A percentile compares a stretch with the other conserved stretches of the same genome.
These are phyloP conservation scores for Maudiozyma barnettii DNA, from an alignment of 805 yeast species.

Conservation along the genomic window DNA sequence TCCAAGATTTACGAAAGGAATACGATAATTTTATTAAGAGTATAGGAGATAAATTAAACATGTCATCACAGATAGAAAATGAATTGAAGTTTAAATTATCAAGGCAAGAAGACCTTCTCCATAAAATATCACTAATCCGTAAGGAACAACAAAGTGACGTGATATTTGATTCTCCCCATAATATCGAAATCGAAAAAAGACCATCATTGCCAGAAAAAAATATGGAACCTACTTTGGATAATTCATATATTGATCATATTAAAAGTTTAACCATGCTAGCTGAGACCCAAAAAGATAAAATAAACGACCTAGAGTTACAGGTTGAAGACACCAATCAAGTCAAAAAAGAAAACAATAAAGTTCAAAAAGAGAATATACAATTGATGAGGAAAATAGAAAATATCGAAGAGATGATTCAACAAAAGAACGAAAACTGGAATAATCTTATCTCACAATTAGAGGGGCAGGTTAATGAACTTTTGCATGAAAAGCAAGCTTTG, in stretches of 20 bases:
- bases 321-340: background rate
- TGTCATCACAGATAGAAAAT: slow-evolving; percentile 13
- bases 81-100: slow-evolving; percentile 15
- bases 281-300: slow-evolving; percentile 6
- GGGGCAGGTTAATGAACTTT: slow-evolving; percentile 7
- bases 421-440: slow-evolving; percentile 21
- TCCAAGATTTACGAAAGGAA: slow-evolving; percentile 23
- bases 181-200: background rate
- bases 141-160: background rate
- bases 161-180: background rate
- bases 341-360: background rate
- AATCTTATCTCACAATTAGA: slow-evolving; percentile 19
- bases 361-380: slow-evolving; percentile 6
- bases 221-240: background rate
- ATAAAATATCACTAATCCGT: background rate
- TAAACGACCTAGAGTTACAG: slow-evolving; percentile 1
- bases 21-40: slow-evolving; percentile 23
- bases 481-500: background rate
- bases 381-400: slow-evolving; percentile 10
- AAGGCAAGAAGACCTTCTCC: slow-evolving; percentile 12
- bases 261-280: slow-evolving; percentile 12
- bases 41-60: slow-evolving; percentile 15
- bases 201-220: background rate
- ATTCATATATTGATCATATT: slow-evolving; percentile 13
- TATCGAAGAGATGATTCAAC: slow-evolving; percentile 9